phyloP scores from a whole-genome alignment of 2,329 filamentous ascomycete species.

The Fusarium luffae region DNA sequence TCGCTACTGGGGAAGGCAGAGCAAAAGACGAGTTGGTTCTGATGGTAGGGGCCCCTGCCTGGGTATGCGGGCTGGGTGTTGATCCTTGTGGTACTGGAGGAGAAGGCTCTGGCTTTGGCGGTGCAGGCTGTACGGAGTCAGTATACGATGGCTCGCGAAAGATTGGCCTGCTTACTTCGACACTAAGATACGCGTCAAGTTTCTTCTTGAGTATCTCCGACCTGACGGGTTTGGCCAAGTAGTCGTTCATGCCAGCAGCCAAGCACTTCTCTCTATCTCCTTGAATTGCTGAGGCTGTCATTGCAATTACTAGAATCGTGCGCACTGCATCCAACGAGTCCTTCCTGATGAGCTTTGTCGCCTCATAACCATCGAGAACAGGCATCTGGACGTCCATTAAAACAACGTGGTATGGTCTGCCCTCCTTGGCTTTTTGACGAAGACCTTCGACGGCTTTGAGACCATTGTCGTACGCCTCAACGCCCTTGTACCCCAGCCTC shows the following conservation, averaged over 20 bases:
- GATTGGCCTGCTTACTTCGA: conserved; percentile 44
- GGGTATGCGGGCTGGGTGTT: conserved; percentile 17
- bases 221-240: conserved; percentile 93
- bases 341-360: conserved; percentile 82
- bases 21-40: conserved; percentile 20
- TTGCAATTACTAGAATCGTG: conserved; percentile 91
- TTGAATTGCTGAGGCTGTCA: conserved; percentile 95
- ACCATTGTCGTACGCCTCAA: conserved; percentile 91
- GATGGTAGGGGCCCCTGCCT: conserved; percentile 6
- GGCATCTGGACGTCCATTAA: conserved; percentile 99
- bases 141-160: neutral
- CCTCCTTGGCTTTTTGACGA: conserved; percentile 75
- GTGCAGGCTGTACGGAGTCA: conserved; percentile 32
- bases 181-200: conserved; percentile 68
- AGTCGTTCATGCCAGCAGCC: conserved; percentile 98
- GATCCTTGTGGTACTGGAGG: conserved; percentile 5
- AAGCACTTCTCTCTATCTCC: conserved; percentile 95
- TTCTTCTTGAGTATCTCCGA: conserved; percentile 88
- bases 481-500: conserved; percentile 81
- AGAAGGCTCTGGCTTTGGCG: conserved; percentile 17
- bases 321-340: conserved; percentile 81
- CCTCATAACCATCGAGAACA: conserved; percentile 90
- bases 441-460: conserved; percentile 88
- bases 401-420: conserved; percentile 85
- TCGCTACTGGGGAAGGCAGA: conserved; percentile 14